Base-by-base conservation (phyloP, 805 yeast species). In the Kluyveromyces dobzhanskii region DNA sequence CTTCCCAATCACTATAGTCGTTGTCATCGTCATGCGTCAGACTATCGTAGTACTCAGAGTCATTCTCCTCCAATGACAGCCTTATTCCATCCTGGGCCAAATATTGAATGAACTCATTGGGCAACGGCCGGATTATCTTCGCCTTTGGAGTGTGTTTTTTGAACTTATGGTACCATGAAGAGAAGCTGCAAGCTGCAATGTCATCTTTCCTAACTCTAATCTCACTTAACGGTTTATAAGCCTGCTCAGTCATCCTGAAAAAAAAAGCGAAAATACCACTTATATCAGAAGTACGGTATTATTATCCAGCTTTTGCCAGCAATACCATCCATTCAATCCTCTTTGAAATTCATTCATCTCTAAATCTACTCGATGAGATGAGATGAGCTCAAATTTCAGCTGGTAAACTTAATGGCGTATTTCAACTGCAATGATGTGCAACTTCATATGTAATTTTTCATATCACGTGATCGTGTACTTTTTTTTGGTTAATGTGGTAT, bases 1-100 rank as follows among this genome's bases (percentile, higher is more conserved):
- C 76, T 27, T 78, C 82, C 84, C 90, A 80, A 46, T 80, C 87
- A 45, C 85, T 76, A 54, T 82, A 82, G 25, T 80, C 86, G 43
- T 76, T 76, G 44, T 77, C 80, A 38, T 78, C 75, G 37, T 59
- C 58, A 7, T 67, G 62, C 12, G 51, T 48, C 2, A 59, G 49
- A 1, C 56, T 62, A 12, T 66, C 50, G 37, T 59, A 57, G 32
- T 48, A 46, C 1, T 61, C 62, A 18, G 55, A 48, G 2, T 44
- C 67, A 13, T 42, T 35, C 4, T 47, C 41, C 12, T 70, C 77
- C 1, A 63, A 59, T 0, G 86, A 85, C 7, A 85, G 61, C 21
- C 57, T 65, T 25, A 85, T 80, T 2, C 86, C 88, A 52, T 85
- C 94, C 21, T 74, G 68, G 13, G 69, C 67, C 36, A 84, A 53